These are phyloP conservation scores for Haplosporangium gracile DNA, from an alignment of 192 early-diverging fungal genomes.

Conservation along the genomic window DNA sequence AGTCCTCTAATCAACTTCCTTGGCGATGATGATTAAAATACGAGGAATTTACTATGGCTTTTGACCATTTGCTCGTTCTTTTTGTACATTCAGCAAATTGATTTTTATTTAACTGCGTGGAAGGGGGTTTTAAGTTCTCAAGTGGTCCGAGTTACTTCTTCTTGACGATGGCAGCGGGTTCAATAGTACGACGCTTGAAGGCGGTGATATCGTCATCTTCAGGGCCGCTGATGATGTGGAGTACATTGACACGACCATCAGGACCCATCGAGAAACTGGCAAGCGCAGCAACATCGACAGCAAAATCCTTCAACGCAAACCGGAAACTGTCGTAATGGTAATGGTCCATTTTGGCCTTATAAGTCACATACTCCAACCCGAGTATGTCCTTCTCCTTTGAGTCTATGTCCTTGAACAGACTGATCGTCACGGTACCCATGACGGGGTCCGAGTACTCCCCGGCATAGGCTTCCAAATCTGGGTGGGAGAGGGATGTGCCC, in stretches of 20 bases:
- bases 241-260: background rate
- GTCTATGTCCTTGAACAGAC: background rate
- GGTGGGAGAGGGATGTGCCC: background rate
- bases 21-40: constrained; percentile 27
- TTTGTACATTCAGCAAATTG: too few species aligned
- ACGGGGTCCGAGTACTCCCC: background rate
- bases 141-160: background rate
- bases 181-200: background rate
- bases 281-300: background rate
- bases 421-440: background rate
- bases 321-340: background rate
- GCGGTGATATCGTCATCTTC: background rate
- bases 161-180: background rate
- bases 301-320: background rate
- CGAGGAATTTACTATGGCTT: too few species aligned
- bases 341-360: background rate
- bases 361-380: background rate
- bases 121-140: too few species aligned
- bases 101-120: too few species aligned
- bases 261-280: background rate
- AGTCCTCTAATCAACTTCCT: constrained; percentile 31
- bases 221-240: background rate
- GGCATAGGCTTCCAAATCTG: background rate
- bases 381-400: background rate
- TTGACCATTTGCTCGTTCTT: background rate